Evolutionary conservation across 768 basidiomycete genomes (phyloP), one percentile per base, ranked within the genome.

Genomic region (Heimioporus sp.): DNA sequence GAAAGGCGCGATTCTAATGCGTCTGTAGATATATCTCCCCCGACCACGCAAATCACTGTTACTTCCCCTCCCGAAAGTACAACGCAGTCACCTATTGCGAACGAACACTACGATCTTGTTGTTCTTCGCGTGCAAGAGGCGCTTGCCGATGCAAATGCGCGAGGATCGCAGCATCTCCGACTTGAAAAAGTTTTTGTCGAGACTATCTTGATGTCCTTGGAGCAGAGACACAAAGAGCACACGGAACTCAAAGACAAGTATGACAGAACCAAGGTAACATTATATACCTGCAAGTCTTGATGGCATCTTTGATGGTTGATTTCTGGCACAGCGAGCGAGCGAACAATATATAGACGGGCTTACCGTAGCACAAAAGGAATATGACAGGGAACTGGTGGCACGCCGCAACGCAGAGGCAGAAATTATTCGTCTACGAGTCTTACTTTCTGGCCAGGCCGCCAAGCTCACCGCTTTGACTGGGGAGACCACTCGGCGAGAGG

Each of bases 401-500:
- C 82, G 96, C 17, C 83, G 91, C 16, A 94, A 98, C 56, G 89
- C 91, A 1, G 94, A 98, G 71, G 86, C 90, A 0, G 94, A 98
- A 72, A 90, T 98, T 52, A 87, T 87, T 20, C 81, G 90, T 38
- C 74, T 99, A 21, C 76, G 91, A 39, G 84, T 92, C 30, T 77
- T 95, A 46, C 76, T 98, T 19, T 90, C 93, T 51, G 92, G 92
- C 6, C 96, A 98, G 68, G 92, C 86, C 2, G 92, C 87, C 11
- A 80, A 87, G 48, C 77, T 99, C 19, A 89, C 90, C 6, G 82
- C 92, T n/a, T 73, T 98, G 58, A 85, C 85, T 3, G 87, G 87
- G 30, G 90, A 96, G 58, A 82, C 77, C 46, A 81, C 83, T 50
- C 78, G 84, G 42, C 86, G 86, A 45, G 91, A 98, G 65, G 75